A percentile compares a stretch with the other conserved stretches of the same genome.
Evolutionary conservation across 768 basidiomycete genomes (phyloP).

Genomic region (Suillus ampliporus): DNA sequence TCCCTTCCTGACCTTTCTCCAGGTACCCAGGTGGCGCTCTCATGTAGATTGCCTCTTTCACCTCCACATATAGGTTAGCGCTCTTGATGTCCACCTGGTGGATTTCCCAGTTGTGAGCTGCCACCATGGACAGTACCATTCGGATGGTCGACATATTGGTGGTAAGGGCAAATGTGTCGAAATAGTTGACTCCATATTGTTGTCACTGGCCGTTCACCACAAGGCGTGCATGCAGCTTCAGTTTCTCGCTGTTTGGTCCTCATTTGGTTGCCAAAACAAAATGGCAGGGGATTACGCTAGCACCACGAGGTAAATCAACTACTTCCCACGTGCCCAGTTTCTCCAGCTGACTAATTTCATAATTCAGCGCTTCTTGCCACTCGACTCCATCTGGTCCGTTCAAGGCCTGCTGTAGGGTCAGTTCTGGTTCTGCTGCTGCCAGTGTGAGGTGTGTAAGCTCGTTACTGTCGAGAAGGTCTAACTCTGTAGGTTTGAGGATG

Average conservation of each 20-base stretch:
- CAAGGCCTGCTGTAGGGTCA: not conserved
- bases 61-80: too few relatives aligned
- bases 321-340: constrained; percentile 32
- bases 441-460: not conserved
- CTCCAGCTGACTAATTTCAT: constrained; percentile 8
- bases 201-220: not conserved
- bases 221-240: not conserved
- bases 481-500: too few relatives aligned
- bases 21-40: constrained; percentile 36
- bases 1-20: constrained; percentile 19
- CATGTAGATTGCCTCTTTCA: constrained; percentile 46
- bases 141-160: too few relatives aligned
- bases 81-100: too few relatives aligned
- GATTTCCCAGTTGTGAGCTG: too few relatives aligned
- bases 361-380: constrained; percentile 14
- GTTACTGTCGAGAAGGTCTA: too few relatives aligned
- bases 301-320: constrained; percentile 26
- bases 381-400: not conserved
- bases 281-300: constrained; percentile 27
- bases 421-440: not conserved
- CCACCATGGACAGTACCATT: too few relatives aligned
- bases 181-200: constrained; percentile 24
- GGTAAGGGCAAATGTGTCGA: constrained; percentile 24
- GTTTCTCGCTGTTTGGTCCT: not conserved
- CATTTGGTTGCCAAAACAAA: not conserved